Conservation (phyloP, 1,284 basidiomycete species). For the Cryptococcus amylolentus region DNA sequence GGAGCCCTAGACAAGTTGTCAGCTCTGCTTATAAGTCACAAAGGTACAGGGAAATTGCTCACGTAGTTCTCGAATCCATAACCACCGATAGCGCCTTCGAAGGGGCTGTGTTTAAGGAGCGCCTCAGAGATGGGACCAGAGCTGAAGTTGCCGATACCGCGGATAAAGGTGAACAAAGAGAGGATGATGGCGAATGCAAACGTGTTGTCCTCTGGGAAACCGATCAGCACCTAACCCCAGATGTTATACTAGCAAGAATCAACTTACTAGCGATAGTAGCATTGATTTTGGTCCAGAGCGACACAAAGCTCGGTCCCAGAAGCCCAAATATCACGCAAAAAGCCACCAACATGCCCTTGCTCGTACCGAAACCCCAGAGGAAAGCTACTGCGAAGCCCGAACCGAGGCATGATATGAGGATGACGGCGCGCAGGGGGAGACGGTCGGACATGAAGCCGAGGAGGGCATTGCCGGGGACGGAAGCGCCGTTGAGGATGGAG, state of each 20-base stretch:
- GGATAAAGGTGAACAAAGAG: conserved; percentile 39
- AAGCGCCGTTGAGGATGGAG: conserved; percentile 47
- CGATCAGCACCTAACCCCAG: no score
- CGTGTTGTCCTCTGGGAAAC: conserved; percentile 39
- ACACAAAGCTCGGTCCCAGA: conserved; percentile 33
- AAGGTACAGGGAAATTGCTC: no score
- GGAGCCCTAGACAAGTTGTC: no score
- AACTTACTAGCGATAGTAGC: conserved; percentile 31
- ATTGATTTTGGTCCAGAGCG: conserved; percentile 39
- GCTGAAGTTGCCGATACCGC: conserved; percentile 47
- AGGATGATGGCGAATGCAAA: conserved; percentile 34
- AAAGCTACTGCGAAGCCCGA: conserved; percentile 38
- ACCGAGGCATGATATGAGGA: conserved; percentile 38
- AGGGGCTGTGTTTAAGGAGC: conserved; percentile 20
- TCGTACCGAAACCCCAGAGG: conserved; percentile 48
- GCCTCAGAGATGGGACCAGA: conserved; percentile 41
- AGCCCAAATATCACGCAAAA: conserved; percentile 38
- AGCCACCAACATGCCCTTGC: conserved; percentile 24
- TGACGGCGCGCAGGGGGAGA: conserved; percentile 30
- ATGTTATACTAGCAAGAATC: no score
- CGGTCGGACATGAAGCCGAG: conserved; percentile 44
- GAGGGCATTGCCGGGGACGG: conserved; percentile 42
- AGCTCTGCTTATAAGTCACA: no score
- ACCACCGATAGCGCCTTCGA: conserved; percentile 31
- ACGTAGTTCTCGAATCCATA: conserved; percentile 43